Base-by-base conservation (phyloP, 805 yeast species). In the Spencermartinsiella europaea region DNA sequence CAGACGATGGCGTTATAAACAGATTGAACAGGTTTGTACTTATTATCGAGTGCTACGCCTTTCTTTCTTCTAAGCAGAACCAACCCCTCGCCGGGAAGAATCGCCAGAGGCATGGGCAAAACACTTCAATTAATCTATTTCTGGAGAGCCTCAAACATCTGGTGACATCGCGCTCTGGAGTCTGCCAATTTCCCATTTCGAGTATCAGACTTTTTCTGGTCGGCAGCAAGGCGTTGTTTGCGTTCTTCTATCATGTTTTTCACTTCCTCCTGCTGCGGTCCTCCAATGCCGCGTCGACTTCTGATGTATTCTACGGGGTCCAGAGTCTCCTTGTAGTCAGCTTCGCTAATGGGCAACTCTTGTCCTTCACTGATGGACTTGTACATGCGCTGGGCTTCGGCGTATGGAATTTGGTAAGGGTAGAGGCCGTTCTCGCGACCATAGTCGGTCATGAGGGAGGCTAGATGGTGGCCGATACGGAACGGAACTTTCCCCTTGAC, bases 401-500 rank as follows among this genome's bases (percentile, higher is more conserved):
- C 34, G 27, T 42, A 46, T 4, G 47, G 42, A 16, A 46, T 46
- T n/a, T 46, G 43, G 12, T 28, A 27, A 15, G 50, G 47, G 43
- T 37, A 42, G 16, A 46, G 35, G 2, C 40, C 47, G 14, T 36
- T 28, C 19, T 38, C 37, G 3, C 50, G 46, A 2, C 50, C 50
- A 19, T 36, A 46, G 21, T 46, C 50, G 5, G 50, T 46, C 12
- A 46, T 34, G 38, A 42, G 43, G 4, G 50, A 46, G 7, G 50
- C 50, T 22, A 42, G 43, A 25, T 46, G 50, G 19, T 46, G 50
- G 4, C 50, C 50, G 31, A 36, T 37, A 8, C 50, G 27, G 43
- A 46, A 46, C 2, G 50, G 50, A 27, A 46, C 50, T 21, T 31
- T 35, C 14, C 28, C 14, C 37, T 46, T 42, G 39, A 42, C 47